A percentile compares a stretch with the other conserved stretches of the same genome.
Evolutionary conservation across 495 filamentous ascomycete species (phyloP).

Genomic region (Talaromyces proteolyticus): DNA sequence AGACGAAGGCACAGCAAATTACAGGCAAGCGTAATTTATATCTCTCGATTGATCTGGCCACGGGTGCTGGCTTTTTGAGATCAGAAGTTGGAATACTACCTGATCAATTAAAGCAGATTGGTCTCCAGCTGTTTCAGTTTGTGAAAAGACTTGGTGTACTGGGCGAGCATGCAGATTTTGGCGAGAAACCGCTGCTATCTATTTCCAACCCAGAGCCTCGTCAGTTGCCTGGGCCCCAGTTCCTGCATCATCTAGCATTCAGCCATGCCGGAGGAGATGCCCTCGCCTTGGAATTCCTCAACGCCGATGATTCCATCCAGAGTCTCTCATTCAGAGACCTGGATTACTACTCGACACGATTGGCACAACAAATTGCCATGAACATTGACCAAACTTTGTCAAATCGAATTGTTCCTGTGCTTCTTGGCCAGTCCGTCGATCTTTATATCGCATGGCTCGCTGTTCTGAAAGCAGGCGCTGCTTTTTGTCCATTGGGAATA

Average conservation of each 20-base stretch:
- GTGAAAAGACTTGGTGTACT: conserved; percentile 13
- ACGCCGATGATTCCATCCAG: conserved; percentile 30
- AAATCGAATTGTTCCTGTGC: conserved; percentile 56
- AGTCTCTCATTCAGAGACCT: conserved; percentile 53
- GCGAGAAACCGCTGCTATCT: conserved; percentile 36
- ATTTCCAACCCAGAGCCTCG: conserved; percentile 55
- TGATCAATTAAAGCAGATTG: conserved; percentile 17
- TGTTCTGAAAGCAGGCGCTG: conserved; percentile 68
- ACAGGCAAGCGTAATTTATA: conserved; percentile 15
- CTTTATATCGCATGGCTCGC: conserved; percentile 69
- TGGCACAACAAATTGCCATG: conserved; percentile 43
- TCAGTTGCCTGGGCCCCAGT: conserved; percentile 48
- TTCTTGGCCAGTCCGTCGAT: conserved; percentile 62
- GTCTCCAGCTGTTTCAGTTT: conserved; percentile 17
- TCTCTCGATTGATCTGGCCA: conserved; percentile 13
- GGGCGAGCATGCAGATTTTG: conserved; percentile 7
- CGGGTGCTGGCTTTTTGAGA: conserved; percentile 17
- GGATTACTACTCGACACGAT: conserved; percentile 45
- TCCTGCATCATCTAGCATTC: conserved; percentile 61
- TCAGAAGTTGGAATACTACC: conserved; percentile 17
- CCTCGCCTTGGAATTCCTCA: conserved; percentile 56
- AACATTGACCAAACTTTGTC: conserved; percentile 11
- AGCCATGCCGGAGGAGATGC: conserved; percentile 11
- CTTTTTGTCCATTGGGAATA: conserved; percentile 72
- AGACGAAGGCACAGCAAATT: conserved; percentile 9